Percentiles rank a stretch among this genome's conserved stretches.
Evolutionary conservation across 2,329 filamentous ascomycete species (phyloP).

Genomic region (Fusarium caatingaense): DNA sequence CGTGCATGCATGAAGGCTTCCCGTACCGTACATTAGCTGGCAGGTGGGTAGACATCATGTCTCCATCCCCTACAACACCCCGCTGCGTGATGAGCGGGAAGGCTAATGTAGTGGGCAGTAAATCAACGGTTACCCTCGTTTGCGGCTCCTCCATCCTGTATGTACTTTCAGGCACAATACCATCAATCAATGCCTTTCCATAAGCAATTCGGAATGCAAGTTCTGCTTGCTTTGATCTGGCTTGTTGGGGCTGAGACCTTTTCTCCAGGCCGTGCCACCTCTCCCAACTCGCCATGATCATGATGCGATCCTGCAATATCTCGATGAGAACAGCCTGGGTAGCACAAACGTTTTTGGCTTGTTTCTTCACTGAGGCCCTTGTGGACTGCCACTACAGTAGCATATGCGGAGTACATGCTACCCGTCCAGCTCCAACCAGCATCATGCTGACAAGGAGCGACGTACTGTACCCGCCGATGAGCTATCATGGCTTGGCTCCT

Average conservation of each 20-base stretch:
- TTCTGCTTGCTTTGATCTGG: not conserved
- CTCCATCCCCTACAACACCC: constrained; percentile 38
- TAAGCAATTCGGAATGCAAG: not conserved
- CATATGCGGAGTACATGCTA: constrained; percentile 45
- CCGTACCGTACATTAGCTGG: constrained; percentile 45
- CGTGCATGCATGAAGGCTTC: constrained; percentile 41
- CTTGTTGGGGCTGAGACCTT: constrained; percentile 17
- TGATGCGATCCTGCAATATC: constrained; percentile 46
- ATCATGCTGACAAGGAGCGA: constrained; percentile 42
- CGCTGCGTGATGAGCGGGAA: constrained; percentile 48
- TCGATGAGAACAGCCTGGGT: constrained; percentile 39
- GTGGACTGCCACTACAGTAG: constrained; percentile 40
- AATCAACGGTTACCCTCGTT: constrained; percentile 40
- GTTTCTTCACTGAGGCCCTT: constrained; percentile 35
- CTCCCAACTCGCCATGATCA: constrained; percentile 26
- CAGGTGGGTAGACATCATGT: constrained; percentile 43
- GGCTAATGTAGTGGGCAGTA: constrained; percentile 48
- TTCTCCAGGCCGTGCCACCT: constrained; percentile 21
- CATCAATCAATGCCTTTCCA: constrained; percentile 1
- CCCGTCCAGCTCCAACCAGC: constrained; percentile 35
- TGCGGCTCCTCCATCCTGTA: constrained; percentile 15
- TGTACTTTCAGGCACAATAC: constrained; percentile 1
- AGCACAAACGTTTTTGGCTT: constrained; percentile 33
- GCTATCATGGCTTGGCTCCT: constrained; percentile 39
- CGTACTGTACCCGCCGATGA: constrained; percentile 35